Evolutionary conservation across 1,284 basidiomycete genomes (phyloP).

Genomic region (Melampsora americana): DNA sequence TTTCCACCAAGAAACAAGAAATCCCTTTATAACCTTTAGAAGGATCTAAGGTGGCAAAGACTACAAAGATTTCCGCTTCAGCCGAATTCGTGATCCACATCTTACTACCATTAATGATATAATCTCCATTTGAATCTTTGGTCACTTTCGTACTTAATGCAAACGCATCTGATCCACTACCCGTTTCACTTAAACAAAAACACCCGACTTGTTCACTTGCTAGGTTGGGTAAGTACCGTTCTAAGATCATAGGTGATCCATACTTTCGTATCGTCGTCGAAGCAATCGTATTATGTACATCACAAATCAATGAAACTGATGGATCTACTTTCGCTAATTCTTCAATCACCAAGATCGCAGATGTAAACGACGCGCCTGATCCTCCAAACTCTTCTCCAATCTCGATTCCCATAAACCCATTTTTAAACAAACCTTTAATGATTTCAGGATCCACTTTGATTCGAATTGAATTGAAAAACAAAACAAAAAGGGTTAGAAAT

Average conservation of each 20-base stretch:
- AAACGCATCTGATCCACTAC: slow-evolving; percentile 93
- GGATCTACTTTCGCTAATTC: slow-evolving; percentile 95
- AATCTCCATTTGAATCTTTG: slow-evolving; percentile 74
- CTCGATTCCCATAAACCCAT: slow-evolving; percentile 99
- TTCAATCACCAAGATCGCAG: slow-evolving; percentile 94
- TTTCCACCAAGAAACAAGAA: slow-evolving; percentile 92
- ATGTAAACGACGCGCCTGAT: slow-evolving; percentile 84
- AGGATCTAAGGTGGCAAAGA: slow-evolving; percentile 93
- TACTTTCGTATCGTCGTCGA: slow-evolving; percentile 82
- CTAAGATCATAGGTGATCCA: slow-evolving; percentile 76
- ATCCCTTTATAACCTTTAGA: slow-evolving; percentile 98
- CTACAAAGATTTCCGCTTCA: slow-evolving; percentile 82
- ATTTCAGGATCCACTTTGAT: slow-evolving; percentile 81
- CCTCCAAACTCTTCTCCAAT: slow-evolving; percentile 79
- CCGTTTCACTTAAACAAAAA: slow-evolving; percentile 91
- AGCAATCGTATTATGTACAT: slow-evolving; percentile 93
- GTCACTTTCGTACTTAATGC: slow-evolving; percentile 87
- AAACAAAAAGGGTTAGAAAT: no score
- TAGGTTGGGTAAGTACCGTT: slow-evolving; percentile 83
- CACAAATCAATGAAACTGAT: slow-evolving; percentile 91
- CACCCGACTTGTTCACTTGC: slow-evolving; percentile 83
- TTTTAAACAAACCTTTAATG: slow-evolving; percentile 87
- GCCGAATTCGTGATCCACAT: slow-evolving; percentile 99
- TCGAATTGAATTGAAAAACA: no score
- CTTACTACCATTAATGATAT: slow-evolving; percentile 88